Conservation (phyloP, 2,329 filamentous ascomycete species). For the Penicillium sp. region DNA sequence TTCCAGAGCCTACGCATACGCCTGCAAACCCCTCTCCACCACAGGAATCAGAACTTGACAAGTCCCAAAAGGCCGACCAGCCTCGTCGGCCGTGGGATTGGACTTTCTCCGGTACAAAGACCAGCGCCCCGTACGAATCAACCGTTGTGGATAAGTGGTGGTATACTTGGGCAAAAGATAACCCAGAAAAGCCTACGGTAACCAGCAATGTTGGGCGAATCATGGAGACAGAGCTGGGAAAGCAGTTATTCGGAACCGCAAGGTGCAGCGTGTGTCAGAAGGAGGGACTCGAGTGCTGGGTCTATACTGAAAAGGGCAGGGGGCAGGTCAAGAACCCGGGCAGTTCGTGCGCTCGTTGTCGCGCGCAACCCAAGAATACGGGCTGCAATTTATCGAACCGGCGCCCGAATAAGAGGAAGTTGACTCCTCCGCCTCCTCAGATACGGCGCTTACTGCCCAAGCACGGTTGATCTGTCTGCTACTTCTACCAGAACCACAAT, state of each 20-base stretch:
- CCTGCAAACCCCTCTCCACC: not conserved
- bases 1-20: not conserved
- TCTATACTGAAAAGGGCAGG: not conserved
- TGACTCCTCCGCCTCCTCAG: not conserved
- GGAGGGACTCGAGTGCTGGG: not conserved
- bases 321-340: slow-evolving; percentile 1
- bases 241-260: not conserved
- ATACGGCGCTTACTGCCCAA: not conserved
- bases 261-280: not conserved
- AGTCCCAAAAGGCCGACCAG: not conserved
- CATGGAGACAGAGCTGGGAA: slow-evolving; percentile 7
- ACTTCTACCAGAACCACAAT: too few relatives aligned
- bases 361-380: not conserved
- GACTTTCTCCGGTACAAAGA: not conserved
- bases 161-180: not conserved
- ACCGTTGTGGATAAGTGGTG: slow-evolving; percentile 3
- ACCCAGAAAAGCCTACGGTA: not conserved
- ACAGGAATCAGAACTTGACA: not conserved
- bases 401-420: not conserved
- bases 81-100: not conserved
- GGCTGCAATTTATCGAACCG: not conserved
- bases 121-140: not conserved
- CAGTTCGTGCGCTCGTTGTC: slow-evolving; percentile 5
- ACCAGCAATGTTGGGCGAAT: slow-evolving; percentile 6
- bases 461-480: not conserved